Evolutionary conservation across 2,329 filamentous ascomycete species (phyloP).

Genomic region (Diatrype stigma): DNA sequence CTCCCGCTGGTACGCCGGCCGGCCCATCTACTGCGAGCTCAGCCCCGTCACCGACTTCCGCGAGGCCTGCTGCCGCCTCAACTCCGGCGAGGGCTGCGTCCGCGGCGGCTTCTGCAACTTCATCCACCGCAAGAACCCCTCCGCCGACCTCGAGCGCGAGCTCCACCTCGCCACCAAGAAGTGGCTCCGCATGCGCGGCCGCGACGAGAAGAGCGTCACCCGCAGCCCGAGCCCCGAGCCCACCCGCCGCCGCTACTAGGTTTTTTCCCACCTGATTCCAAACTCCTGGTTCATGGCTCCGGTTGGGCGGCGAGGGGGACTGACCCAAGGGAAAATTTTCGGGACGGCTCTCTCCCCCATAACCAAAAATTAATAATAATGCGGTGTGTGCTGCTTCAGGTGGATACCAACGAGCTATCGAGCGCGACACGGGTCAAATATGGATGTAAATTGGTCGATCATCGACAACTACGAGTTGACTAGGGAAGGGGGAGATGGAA

Average conservation of each 20-base stretch:
- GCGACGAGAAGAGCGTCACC: slow-evolving; percentile 76
- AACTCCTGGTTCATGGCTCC: no score
- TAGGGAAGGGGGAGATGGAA: no score
- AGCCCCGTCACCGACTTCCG: slow-evolving; percentile 96
- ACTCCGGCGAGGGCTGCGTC: slow-evolving; percentile 91
- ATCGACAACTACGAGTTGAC: no score
- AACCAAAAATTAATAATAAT: no score
- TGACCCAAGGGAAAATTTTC: no score
- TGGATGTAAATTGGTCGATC: background rate
- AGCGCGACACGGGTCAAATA: no score
- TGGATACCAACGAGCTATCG: no score
- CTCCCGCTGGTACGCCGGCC: slow-evolving; percentile 90
- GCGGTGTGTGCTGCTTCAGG: no score
- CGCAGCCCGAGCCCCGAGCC: slow-evolving; percentile 86
- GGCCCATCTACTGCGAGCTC: slow-evolving; percentile 97
- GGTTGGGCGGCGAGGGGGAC: slow-evolving; percentile 1
- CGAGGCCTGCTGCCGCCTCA: slow-evolving; percentile 93
- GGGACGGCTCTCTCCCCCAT: no score
- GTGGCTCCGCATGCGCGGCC: slow-evolving; percentile 81
- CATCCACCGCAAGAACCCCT: slow-evolving; percentile 95
- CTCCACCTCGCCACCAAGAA: slow-evolving; percentile 89
- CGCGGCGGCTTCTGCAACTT: slow-evolving; percentile 98
- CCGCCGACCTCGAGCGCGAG: slow-evolving; percentile 82
- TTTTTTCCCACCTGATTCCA: no score
- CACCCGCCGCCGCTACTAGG: slow-evolving; percentile 64